Base-by-base conservation (phyloP, 345 rosid genomes). In the Anastatica hierochuntica region DNA sequence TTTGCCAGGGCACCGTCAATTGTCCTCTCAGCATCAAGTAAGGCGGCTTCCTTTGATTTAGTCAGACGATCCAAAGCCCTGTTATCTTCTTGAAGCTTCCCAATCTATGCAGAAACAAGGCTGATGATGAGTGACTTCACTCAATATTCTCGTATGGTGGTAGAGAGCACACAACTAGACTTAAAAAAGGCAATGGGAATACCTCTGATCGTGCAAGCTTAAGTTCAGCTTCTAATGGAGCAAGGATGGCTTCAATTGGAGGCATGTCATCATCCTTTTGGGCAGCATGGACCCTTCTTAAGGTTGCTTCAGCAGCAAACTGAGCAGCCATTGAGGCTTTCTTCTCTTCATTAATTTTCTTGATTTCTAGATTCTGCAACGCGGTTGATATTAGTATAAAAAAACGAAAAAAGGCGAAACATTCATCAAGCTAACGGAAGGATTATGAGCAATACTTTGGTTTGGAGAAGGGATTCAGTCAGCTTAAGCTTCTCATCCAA, bases 261-360 rank as follows among this genome's bases (percentile, higher is more conserved):
- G 99, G 99, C 96, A 94, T 94, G 66, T 94, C 99, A 58, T 94
- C 99, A 73, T 94, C 99, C 72, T 94, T 94, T 62, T 94, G 97
- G 38, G 99, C 99, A 77, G 99, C 95, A 64, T 94, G 99, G 53
- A 94, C 99, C 66, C 99, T 82, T 65, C 99, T 80, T 69, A 88
- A 82, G 31, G 99, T 88, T 20, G 99, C 99, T 79, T 94, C 99
- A 63, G 99, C 99, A 35, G 99, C 97, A 88, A 94, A 94, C 74
- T 94, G 99, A 68, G 99, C 99, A 67, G 99, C 97, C 99, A 88
- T 85, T 41, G 97, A 88, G 18, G 99, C 92, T 73, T 79, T 88
- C 80, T 88, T 94, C 68, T 94, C 99, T 76, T 94, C 99, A 58
- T 88, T 94, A 65, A 88, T 81, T 72, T 85, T 94, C 82, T 88